A percentile compares a stretch with the other conserved stretches of the same genome.
These are phyloP conservation scores for Teunomyces barrocoloradensis DNA, from an alignment of 805 yeast species.

Conservation along the genomic window DNA sequence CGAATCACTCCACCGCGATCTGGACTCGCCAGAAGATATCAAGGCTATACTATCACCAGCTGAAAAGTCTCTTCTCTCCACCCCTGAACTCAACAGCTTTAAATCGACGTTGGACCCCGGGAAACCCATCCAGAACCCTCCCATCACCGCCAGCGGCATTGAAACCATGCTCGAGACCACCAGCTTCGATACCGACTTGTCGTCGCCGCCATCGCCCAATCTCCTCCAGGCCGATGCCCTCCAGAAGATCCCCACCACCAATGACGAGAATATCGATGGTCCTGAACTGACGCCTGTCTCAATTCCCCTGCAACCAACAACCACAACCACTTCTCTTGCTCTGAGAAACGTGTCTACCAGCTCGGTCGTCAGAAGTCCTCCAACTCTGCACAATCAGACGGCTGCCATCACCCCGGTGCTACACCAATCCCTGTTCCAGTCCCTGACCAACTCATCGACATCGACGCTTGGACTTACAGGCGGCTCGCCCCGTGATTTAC, in stretches of 20 bases:
- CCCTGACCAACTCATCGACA: slow-evolving; percentile 14
- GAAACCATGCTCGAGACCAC: slow-evolving; percentile 16
- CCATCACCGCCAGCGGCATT: slow-evolving; percentile 10
- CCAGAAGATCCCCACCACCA: slow-evolving; percentile 29
- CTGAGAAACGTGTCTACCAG: slow-evolving; percentile 15
- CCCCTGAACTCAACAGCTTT: slow-evolving; percentile 13
- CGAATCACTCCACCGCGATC: slow-evolving; percentile 1
- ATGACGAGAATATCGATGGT: slow-evolving; percentile 34
- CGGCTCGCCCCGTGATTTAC: slow-evolving; percentile 24
- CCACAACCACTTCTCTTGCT: neutral
- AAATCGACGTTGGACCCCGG: slow-evolving; percentile 49
- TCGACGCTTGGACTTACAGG: slow-evolving; percentile 7
- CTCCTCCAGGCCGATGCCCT: slow-evolving; percentile 21
- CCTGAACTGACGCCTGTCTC: neutral
- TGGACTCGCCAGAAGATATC: slow-evolving; percentile 2
- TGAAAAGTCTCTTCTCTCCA: slow-evolving; percentile 1
- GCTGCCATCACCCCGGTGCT: slow-evolving; percentile 31
- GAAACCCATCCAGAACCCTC: slow-evolving; percentile 19
- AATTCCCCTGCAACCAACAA: neutral
- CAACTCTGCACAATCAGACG: slow-evolving; percentile 21
- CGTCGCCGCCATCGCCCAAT: slow-evolving; percentile 8
- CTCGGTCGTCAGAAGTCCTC: slow-evolving; percentile 24
- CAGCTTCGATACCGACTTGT: slow-evolving; percentile 11
- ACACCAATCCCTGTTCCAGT: slow-evolving; percentile 14
- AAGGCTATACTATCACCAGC: neutral